These are phyloP conservation scores for Monilinia polystroma DNA, from an alignment of 2,329 filamentous ascomycete genomes.

Conservation along the genomic window DNA sequence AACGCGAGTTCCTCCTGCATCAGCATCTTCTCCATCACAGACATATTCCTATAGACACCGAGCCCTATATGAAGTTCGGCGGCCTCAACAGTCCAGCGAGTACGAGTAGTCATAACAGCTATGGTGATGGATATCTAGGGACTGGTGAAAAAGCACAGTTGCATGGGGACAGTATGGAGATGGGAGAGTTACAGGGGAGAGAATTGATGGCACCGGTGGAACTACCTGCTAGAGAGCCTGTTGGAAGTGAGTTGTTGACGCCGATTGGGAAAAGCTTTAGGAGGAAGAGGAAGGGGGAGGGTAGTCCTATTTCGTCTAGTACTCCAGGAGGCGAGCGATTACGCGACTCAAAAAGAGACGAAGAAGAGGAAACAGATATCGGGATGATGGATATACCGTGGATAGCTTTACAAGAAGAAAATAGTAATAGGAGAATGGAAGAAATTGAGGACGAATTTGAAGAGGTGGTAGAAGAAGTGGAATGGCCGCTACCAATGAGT, in stretches of 20 bases:
- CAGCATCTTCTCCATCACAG: neutral
- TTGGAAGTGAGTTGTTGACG: conserved; percentile 32
- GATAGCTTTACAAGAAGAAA: neutral
- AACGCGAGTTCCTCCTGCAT: conserved; percentile 10
- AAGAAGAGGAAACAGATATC: neutral
- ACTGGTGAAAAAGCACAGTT: conserved; percentile 28
- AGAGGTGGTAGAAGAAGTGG: conserved; percentile 22
- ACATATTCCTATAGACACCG: conserved; percentile 2
- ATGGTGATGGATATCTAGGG: conserved; percentile 22
- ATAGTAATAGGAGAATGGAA: neutral
- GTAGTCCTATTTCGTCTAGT: neutral
- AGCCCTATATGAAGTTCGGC: neutral
- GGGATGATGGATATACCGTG: neutral
- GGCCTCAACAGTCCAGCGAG: neutral
- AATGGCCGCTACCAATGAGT: conserved; percentile 32
- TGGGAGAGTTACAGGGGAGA: conserved; percentile 30
- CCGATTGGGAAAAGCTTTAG: conserved; percentile 22
- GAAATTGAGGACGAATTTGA: neutral
- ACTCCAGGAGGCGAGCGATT: neutral
- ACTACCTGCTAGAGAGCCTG: conserved; percentile 34
- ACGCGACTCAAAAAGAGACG: neutral
- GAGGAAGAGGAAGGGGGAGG: conserved; percentile 1
- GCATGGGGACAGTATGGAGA: conserved; percentile 29
- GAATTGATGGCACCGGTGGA: conserved; percentile 31
- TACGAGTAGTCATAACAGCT: conserved; percentile 13